Percentiles rank a stretch among this genome's conserved stretches.
These are phyloP conservation scores for Leccinum uliginosum DNA, from an alignment of 768 basidiomycete species.

Conservation along the genomic window DNA sequence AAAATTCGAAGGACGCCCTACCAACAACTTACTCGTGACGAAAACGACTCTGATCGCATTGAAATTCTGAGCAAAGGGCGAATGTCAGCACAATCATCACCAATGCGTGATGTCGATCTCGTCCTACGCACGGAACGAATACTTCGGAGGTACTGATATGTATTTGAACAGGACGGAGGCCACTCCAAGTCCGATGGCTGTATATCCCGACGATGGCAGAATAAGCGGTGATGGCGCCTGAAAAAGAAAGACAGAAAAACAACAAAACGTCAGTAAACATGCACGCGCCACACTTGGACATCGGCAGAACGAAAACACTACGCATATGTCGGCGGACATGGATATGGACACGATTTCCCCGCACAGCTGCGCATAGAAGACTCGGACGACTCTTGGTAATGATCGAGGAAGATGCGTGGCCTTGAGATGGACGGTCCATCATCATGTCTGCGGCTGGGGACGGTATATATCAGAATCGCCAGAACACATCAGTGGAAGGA, in stretches of 20 bases:
- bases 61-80: background rate
- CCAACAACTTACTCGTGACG: background rate
- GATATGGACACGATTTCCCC: conserved; percentile 1
- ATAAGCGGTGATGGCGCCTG: background rate
- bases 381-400: background rate
- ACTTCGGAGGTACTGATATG: background rate
- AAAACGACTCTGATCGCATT: background rate
- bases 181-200: background rate
- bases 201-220: background rate
- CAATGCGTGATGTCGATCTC: background rate
- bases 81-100: background rate
- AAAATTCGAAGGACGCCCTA: background rate
- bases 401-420: background rate
- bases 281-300: background rate
- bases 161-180: background rate
- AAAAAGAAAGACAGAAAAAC: background rate
- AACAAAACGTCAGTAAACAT: background rate
- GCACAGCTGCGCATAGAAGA: background rate
- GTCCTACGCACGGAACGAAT: conserved; percentile 2
- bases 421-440: background rate
- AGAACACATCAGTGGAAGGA: background rate
- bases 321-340: background rate
- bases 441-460: background rate
- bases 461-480: background rate
- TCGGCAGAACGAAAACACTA: background rate